Percentiles rank a stretch among this genome's conserved stretches.
Evolutionary conservation across 2,329 filamentous ascomycete species (phyloP).

Genomic region (Ophiocordyceps camponoti-leonardi): DNA sequence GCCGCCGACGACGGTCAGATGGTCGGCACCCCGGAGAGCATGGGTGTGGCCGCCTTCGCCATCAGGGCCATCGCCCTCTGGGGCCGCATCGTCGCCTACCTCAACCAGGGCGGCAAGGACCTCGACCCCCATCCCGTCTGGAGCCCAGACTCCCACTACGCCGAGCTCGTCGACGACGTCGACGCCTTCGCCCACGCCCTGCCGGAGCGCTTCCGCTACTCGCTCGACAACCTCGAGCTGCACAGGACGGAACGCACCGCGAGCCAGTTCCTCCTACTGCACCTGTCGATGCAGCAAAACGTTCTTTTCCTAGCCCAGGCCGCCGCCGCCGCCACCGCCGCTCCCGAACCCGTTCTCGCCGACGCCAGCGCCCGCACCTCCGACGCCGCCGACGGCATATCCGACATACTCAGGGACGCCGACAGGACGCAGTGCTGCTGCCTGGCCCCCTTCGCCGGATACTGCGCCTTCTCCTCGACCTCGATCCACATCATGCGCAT

Average conservation of each 20-base stretch:
- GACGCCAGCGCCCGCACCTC: conserved; percentile 62
- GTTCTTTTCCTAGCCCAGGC: conserved; percentile 82
- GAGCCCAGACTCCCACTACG: conserved; percentile 63
- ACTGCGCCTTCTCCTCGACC: conserved; percentile 83
- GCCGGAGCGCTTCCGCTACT: conserved; percentile 58
- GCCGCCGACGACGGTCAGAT: conserved; percentile 40
- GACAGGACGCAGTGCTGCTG: conserved; percentile 52
- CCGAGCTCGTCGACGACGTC: conserved; percentile 50
- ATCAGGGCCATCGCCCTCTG: conserved; percentile 73
- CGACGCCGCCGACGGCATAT: conserved; percentile 73
- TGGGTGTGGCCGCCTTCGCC: conserved; percentile 87
- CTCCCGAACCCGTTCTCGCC: conserved; percentile 62
- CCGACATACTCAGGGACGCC: conserved; percentile 63
- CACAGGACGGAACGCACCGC: conserved; percentile 73
- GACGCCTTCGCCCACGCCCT: conserved; percentile 53
- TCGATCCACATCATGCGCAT: conserved; percentile 90
- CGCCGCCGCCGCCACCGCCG: conserved; percentile 46
- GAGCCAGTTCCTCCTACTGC: conserved; percentile 84
- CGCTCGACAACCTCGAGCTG: conserved; percentile 62
- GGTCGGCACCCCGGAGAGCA: conserved; percentile 58
- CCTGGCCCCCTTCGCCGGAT: conserved; percentile 83
- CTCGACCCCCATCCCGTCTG: conserved; percentile 64
- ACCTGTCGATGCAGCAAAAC: conserved; percentile 80
- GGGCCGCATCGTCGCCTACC: conserved; percentile 76
- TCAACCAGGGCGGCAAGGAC: conserved; percentile 79